phyloP scores from a whole-genome alignment of 768 basidiomycete species.

The Podaxis mareebaensis region DNA sequence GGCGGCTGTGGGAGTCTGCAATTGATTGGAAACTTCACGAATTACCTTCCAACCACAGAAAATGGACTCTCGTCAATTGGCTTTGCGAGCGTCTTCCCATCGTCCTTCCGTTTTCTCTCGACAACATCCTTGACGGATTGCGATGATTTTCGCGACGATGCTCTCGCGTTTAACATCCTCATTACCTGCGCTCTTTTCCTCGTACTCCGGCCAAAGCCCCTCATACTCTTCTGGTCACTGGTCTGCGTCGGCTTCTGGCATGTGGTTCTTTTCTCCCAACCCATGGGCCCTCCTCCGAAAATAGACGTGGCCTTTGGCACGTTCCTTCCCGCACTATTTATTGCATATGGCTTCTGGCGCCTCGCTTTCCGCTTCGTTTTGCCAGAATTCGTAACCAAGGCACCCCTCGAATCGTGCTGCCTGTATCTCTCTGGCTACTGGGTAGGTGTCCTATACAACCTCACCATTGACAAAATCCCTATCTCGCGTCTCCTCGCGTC shows the following conservation, averaged over 20 bases:
- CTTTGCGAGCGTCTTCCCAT: conserved; percentile 75
- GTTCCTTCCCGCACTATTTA: conserved; percentile 78
- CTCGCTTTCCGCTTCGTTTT: conserved; percentile 72
- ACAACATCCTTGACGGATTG: conserved; percentile 59
- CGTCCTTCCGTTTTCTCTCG: conserved; percentile 60
- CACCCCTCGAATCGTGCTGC: conserved; percentile 71
- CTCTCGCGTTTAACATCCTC: conserved; percentile 72
- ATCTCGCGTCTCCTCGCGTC: conserved; percentile 72
- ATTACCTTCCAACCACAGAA: conserved; percentile 58
- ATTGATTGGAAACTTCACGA: conserved; percentile 70
- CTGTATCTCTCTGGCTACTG: conserved; percentile 80
- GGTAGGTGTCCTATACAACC: conserved; percentile 74
- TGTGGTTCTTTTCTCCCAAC: conserved; percentile 76
- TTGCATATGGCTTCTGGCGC: conserved; percentile 80
- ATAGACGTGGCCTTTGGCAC: conserved; percentile 72
- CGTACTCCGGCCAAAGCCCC: conserved; percentile 67
- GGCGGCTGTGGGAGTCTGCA: conserved; percentile 80
- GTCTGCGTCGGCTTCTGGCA: conserved; percentile 89
- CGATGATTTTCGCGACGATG: conserved; percentile 65
- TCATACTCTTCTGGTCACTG: conserved; percentile 74
- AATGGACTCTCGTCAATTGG: conserved; percentile 71
- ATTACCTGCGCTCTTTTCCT: conserved; percentile 69
- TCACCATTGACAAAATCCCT: conserved; percentile 71
- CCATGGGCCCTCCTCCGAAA: conserved; percentile 62
- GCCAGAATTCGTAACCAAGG: conserved; percentile 58